Percentiles rank a stretch among this genome's conserved stretches.
Evolutionary conservation across 2,329 filamentous ascomycete genomes (phyloP).

Genomic region (Neofusicoccum parvum): DNA sequence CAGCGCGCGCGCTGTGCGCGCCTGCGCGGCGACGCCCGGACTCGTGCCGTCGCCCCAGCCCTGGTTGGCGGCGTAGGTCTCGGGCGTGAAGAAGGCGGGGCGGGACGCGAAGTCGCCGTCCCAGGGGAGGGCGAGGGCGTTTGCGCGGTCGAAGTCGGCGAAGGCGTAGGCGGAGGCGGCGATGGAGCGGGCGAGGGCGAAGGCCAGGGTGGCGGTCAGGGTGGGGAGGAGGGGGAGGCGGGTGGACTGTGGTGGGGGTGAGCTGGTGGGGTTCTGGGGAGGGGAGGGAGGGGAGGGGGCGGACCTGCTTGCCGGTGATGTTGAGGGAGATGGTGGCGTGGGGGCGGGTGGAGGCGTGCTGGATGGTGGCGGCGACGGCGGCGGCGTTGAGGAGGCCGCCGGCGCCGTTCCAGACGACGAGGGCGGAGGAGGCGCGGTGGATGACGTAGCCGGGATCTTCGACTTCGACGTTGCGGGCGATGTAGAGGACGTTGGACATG

Average conservation of each 20-base stretch:
- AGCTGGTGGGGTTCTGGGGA: too few relatives aligned
- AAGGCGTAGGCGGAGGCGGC: background rate
- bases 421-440: background rate
- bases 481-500: conserved; percentile 9
- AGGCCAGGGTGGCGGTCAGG: background rate
- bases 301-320: too few relatives aligned
- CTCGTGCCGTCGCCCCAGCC: background rate
- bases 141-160: background rate
- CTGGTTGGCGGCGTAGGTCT: conserved; percentile 5
- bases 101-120: background rate
- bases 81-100: background rate
- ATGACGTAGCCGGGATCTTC: conserved; percentile 4
- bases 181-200: conserved; percentile 3
- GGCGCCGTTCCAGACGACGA: conserved; percentile 5
- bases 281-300: too few relatives aligned
- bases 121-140: background rate
- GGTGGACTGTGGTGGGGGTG: too few relatives aligned
- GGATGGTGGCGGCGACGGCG: background rate
- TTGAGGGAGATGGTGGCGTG: too few relatives aligned
- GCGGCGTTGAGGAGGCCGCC: background rate
- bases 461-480: background rate
- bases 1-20: conserved; percentile 35
- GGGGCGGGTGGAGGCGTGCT: too few relatives aligned
- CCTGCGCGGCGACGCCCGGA: conserved; percentile 33
- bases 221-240: background rate